These are phyloP conservation scores for Plasmodium inui DNA, from an alignment of 169 alveolate genomes.

Conservation along the genomic window DNA sequence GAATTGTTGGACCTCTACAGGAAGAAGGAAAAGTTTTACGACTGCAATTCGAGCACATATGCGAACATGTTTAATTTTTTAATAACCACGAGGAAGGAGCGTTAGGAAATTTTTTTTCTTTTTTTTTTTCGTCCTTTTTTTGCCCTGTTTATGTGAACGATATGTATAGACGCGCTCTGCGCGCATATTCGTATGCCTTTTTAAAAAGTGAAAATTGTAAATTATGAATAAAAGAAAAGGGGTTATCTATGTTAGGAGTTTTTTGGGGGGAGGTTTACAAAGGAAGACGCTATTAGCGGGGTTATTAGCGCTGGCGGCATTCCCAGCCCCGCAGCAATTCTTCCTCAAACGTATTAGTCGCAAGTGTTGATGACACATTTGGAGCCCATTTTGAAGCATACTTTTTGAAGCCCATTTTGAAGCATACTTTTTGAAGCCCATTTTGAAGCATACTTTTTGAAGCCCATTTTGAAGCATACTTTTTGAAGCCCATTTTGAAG, in stretches of 20 bases:
- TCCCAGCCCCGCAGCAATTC: background rate
- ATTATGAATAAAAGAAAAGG: background rate
- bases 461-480: background rate
- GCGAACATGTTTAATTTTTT: conserved; percentile 37
- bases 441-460: background rate
- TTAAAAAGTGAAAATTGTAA: background rate
- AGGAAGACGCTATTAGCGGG: background rate
- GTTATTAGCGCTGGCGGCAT: background rate
- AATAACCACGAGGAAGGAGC: conserved; percentile 7
- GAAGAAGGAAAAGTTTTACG: conserved; percentile 68
- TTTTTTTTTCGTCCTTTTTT: background rate
- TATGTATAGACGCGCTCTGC: background rate
- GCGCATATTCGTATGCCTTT: background rate
- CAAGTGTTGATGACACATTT: background rate
- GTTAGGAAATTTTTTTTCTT: background rate
- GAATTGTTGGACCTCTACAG: conserved; percentile 44
- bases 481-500: background rate
- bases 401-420: background rate
- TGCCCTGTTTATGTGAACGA: background rate
- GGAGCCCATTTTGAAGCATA: background rate
- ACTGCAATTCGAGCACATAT: conserved; percentile 30
- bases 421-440: background rate
- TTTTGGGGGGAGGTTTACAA: background rate
- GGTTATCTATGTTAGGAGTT: background rate
- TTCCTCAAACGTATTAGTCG: background rate